These are phyloP conservation scores for Middelhovenomyces tepae DNA, from an alignment of 805 yeast genomes.

Conservation along the genomic window DNA sequence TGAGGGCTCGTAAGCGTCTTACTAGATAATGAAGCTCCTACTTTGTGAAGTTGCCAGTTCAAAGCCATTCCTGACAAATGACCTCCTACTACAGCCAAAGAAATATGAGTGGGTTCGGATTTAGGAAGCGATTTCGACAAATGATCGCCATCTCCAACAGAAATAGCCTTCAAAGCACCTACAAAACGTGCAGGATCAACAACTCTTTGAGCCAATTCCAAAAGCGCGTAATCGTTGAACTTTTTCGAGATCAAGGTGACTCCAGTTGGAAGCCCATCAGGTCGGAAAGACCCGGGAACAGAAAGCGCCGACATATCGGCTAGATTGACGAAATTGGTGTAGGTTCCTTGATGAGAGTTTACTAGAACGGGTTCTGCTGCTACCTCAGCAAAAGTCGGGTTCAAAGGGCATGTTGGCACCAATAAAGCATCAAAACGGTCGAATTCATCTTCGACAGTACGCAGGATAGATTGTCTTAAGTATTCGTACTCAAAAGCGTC, in stretches of 20 bases:
- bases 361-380: slow-evolving; percentile 68
- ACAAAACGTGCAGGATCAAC: slow-evolving; percentile 42
- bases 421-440: slow-evolving; percentile 61
- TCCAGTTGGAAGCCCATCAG: slow-evolving; percentile 87
- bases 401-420: slow-evolving; percentile 91
- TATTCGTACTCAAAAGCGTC: slow-evolving; percentile 81
- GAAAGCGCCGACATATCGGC: slow-evolving; percentile 91
- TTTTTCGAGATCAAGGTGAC: slow-evolving; percentile 74
- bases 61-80: slow-evolving; percentile 82
- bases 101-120: slow-evolving; percentile 36
- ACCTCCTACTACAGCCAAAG: slow-evolving; percentile 94
- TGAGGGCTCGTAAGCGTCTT: slow-evolving; percentile 61
- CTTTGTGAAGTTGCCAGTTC: slow-evolving; percentile 89
- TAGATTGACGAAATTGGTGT: slow-evolving; percentile 92
- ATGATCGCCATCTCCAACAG: slow-evolving; percentile 31
- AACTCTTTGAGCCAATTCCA: slow-evolving; percentile 65
- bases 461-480: slow-evolving; percentile 70
- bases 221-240: slow-evolving; percentile 80
- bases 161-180: slow-evolving; percentile 40
- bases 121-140: slow-evolving; percentile 36
- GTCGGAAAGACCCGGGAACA: slow-evolving; percentile 80
- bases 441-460: slow-evolving; percentile 49
- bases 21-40: slow-evolving; percentile 60
- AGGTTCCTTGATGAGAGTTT: slow-evolving; percentile 93
- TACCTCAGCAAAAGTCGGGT: slow-evolving; percentile 71